Evolutionary conservation across 2,329 filamentous ascomycete genomes (phyloP), one percentile per base, ranked within the genome.

Genomic region (Ophiostoma quercus): DNA sequence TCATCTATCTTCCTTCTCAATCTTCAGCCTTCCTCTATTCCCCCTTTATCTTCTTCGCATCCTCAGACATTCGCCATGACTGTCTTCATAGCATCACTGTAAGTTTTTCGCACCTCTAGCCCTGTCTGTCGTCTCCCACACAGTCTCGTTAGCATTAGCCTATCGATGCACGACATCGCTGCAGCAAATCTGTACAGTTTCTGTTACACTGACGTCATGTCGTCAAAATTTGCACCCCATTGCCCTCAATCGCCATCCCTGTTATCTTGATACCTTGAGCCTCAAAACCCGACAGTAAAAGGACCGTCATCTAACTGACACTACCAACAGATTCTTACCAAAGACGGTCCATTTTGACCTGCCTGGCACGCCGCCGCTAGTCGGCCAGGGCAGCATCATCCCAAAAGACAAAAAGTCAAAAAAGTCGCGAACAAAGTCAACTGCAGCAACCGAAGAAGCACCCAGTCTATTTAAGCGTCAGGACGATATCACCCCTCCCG

Each of bases 311-410:
- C 9, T 16, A 19, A n/a, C 67, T 47, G 16, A 65, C 22, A 25
- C 34, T 43, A n/a, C 77, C 97, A 93, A 71, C 77, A 97, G 94
- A 70, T 97, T 97, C 78, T 86, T 97, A 47, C 94, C 94, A 43
- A 94, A 96, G 79, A 98, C 94, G 57, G 84, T 97, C 76, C 89
- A 96, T 79, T 98, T 98, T 79, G 89, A 89, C 74, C 84, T 91
- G 70, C 86, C 87, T 12, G 83, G 84, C 54, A 84, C 83, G 41
- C 81, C 82, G 68, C 80, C 79, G 71, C 76, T 73, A 66, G 73
- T 71, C 77, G 74, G 75, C 5, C 70, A 74, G 12, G 68, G 62
- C 22, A 19, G 71, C 39, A 67, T 71, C 7, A 69, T 73, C 66
- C 73, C 74, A 73, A 74, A 72, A 34, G 69, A 69, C 68, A 75